A percentile compares a stretch with the other conserved stretches of the same genome.
Conservation (phyloP, 2,329 filamentous ascomycete species). For the Penicillium capsulatum region DNA sequence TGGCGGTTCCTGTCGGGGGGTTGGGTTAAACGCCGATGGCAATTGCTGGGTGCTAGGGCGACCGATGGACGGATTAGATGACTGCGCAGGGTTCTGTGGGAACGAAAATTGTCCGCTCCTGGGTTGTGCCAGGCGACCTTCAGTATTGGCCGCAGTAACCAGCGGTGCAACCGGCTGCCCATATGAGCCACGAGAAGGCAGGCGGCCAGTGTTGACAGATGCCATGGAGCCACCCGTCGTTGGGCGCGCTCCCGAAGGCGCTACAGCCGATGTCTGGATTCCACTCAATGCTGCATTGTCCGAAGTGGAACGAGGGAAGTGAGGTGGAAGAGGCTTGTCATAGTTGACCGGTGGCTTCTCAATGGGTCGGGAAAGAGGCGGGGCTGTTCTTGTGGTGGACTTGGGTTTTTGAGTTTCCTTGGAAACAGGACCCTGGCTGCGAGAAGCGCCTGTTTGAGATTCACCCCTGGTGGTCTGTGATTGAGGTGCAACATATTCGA, state of each 20-base stretch:
- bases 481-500: slow-evolving; percentile 91
- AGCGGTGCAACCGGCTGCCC: slow-evolving; percentile 83
- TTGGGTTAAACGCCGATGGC: slow-evolving; percentile 55
- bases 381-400: slow-evolving; percentile 7
- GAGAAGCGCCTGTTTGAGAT: slow-evolving; percentile 14
- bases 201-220: slow-evolving; percentile 55
- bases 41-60: slow-evolving; percentile 57
- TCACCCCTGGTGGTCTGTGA: slow-evolving; percentile 78
- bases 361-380: slow-evolving; percentile 1
- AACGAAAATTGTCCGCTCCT: slow-evolving; percentile 65
- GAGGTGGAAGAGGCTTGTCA: slow-evolving; percentile 45
- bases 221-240: slow-evolving; percentile 78
- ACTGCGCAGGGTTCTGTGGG: slow-evolving; percentile 52
- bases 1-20: slow-evolving; percentile 48
- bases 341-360: slow-evolving; percentile 18
- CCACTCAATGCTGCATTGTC: slow-evolving; percentile 56
- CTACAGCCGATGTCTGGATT: slow-evolving; percentile 37
- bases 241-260: slow-evolving; percentile 56
- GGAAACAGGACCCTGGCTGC: slow-evolving; percentile 5
- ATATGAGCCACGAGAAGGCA: slow-evolving; percentile 76
- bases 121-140: slow-evolving; percentile 85
- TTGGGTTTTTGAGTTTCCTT: slow-evolving; percentile 8
- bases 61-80: slow-evolving; percentile 53
- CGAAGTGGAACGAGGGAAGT: slow-evolving; percentile 52
- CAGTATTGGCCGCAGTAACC: slow-evolving; percentile 80